phyloP scores from a whole-genome alignment of 1,284 basidiomycete genomes.

The Cystobasidium slooffiae region DNA sequence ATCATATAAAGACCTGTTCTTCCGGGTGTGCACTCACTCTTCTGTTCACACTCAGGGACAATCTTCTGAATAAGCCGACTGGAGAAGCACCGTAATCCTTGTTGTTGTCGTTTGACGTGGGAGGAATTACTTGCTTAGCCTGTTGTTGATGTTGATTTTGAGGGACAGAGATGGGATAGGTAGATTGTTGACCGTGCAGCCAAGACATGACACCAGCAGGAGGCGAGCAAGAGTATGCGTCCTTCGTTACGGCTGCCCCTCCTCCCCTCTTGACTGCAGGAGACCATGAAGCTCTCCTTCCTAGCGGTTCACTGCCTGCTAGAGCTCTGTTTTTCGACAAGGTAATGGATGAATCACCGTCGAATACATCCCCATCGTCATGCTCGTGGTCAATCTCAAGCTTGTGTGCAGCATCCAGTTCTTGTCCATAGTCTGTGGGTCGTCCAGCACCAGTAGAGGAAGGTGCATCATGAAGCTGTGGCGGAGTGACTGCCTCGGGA shows the following conservation, averaged over 20 bases:
- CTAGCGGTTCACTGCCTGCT: not conserved
- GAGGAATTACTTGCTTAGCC: not conserved
- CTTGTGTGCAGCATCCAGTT: conserved; percentile 5
- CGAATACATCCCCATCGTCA: conserved; percentile 4
- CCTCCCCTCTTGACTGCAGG: not conserved
- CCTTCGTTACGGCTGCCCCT: not conserved
- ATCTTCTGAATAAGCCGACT: conserved; percentile 33
- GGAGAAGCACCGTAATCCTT: conserved; percentile 29
- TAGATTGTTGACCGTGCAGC: conserved; percentile 32
- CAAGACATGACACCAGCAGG: conserved; percentile 9
- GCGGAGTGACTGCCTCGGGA: conserved; percentile 35
- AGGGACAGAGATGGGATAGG: not conserved
- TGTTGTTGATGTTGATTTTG: conserved; percentile 3
- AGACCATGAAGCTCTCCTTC: conserved; percentile 31
- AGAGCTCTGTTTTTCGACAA: not conserved
- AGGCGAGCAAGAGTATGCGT: conserved; percentile 16
- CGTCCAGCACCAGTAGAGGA: not conserved
- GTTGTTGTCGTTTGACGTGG: not conserved
- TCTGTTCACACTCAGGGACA: conserved; percentile 28
- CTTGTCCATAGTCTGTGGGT: conserved; percentile 8
- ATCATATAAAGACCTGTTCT: not conserved
- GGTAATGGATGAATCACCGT: not conserved
- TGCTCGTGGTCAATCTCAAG: conserved; percentile 11
- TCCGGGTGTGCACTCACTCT: conserved; percentile 22
- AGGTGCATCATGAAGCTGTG: not conserved